These are phyloP conservation scores for Candida cerambycidarum DNA, from an alignment of 805 yeast genomes.

Conservation along the genomic window DNA sequence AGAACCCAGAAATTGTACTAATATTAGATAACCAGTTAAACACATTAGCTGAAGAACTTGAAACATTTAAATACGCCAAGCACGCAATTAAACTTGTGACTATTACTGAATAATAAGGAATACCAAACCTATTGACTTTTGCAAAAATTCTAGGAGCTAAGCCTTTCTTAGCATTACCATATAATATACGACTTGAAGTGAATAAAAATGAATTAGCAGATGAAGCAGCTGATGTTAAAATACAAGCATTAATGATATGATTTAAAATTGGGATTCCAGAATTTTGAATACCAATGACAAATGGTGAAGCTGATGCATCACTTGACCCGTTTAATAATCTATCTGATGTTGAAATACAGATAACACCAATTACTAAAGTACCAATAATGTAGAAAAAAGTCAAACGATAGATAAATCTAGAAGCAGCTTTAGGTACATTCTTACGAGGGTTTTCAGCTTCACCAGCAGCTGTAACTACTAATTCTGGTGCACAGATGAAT, in stretches of 20 bases:
- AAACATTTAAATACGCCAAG: slow-evolving; percentile 38
- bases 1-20: slow-evolving; percentile 68
- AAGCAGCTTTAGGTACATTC: slow-evolving; percentile 56
- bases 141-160: slow-evolving; percentile 21
- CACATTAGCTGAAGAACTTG: slow-evolving; percentile 59
- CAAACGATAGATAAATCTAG: slow-evolving; percentile 54
- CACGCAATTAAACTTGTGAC: slow-evolving; percentile 22
- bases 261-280: slow-evolving; percentile 57
- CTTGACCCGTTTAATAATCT: slow-evolving; percentile 32
- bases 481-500: slow-evolving; percentile 58
- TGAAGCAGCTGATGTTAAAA: slow-evolving; percentile 71
- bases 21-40: slow-evolving; percentile 71
- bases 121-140: slow-evolving; percentile 16
- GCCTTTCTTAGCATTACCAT: slow-evolving; percentile 21
- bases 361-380: slow-evolving; percentile 40
- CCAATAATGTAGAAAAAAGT: slow-evolving; percentile 41
- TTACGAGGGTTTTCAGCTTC: slow-evolving; percentile 38
- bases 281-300: slow-evolving; percentile 33
- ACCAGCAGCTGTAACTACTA: slow-evolving; percentile 69
- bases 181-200: slow-evolving; percentile 29
- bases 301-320: slow-evolving; percentile 34
- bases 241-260: slow-evolving; percentile 69
- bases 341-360: slow-evolving; percentile 30
- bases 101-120: slow-evolving; percentile 19
- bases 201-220: slow-evolving; percentile 46